phyloP scores from a whole-genome alignment of 768 basidiomycete species.

The Xerocomellus amylosporus region DNA sequence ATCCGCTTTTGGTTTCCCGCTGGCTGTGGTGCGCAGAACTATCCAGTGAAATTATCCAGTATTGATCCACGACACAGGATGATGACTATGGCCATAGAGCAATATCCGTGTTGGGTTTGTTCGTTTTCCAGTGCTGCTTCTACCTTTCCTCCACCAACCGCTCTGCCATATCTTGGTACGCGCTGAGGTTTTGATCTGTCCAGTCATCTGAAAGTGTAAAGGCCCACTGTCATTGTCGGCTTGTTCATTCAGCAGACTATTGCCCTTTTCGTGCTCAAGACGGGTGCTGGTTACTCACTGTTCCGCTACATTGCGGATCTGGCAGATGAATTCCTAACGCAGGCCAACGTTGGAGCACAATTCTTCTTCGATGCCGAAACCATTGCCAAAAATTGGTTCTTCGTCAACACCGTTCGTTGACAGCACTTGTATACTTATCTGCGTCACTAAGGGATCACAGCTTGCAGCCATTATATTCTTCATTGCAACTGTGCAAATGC shows the following conservation, averaged over 20 bases:
- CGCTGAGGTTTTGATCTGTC: neutral
- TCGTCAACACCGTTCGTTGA: conserved; percentile 65
- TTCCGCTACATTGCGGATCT: conserved; percentile 82
- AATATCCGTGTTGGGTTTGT: conserved; percentile 76
- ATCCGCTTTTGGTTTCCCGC: conserved; percentile 79
- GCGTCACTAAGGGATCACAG: conserved; percentile 33
- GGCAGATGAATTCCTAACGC: conserved; percentile 73
- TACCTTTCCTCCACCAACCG: conserved; percentile 64
- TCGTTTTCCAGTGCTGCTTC: conserved; percentile 77
- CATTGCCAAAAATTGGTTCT: conserved; percentile 75
- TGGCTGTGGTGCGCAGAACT: conserved; percentile 44
- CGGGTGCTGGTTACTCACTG: conserved; percentile 74
- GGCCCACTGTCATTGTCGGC: conserved; percentile 87
- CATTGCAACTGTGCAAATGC: conserved; percentile 88
- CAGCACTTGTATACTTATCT: conserved; percentile 5
- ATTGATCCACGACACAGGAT: conserved; percentile 36
- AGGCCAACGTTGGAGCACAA: conserved; percentile 64
- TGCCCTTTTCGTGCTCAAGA: conserved; percentile 88
- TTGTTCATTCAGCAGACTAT: conserved; percentile 82
- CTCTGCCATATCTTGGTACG: conserved; percentile 67
- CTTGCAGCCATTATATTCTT: conserved; percentile 88
- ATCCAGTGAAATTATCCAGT: conserved; percentile 4
- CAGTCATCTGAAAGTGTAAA: conserved; percentile 23
- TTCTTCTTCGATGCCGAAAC: conserved; percentile 81
- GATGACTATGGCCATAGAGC: conserved; percentile 76